phyloP scores from a whole-genome alignment of 176 grass and related monocot species.

The Themeda triandra region DNA sequence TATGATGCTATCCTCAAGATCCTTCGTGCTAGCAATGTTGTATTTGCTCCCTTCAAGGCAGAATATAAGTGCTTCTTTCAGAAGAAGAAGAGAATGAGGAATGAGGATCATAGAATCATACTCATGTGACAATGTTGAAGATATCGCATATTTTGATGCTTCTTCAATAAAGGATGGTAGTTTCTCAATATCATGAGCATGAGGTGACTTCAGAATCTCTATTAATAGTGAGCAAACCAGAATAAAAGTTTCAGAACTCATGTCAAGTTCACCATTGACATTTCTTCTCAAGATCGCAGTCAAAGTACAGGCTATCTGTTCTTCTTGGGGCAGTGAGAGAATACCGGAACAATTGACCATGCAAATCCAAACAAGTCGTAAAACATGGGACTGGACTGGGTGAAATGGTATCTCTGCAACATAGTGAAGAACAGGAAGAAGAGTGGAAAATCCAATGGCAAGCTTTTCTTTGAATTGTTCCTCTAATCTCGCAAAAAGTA shows the following conservation, averaged over 20 bases:
- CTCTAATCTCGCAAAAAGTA: constrained; percentile 60
- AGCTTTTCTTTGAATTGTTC: constrained; percentile 77
- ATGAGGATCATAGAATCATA: constrained; percentile 36
- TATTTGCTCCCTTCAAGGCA: constrained; percentile 46
- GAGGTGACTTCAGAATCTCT: constrained; percentile 72
- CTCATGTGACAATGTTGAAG: constrained; percentile 44
- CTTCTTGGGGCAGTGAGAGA: constrained; percentile 64
- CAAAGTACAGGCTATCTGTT: constrained; percentile 66
- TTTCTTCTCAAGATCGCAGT: constrained; percentile 65
- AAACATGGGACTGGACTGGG: constrained; percentile 69
- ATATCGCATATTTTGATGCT: constrained; percentile 68
- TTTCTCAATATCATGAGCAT: constrained; percentile 56
- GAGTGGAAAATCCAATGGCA: constrained; percentile 67
- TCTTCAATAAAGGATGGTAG: constrained; percentile 61
- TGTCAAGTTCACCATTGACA: constrained; percentile 44
- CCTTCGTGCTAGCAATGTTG: constrained; percentile 36
- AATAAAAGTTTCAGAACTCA: constrained; percentile 68
- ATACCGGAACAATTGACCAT: constrained; percentile 67
- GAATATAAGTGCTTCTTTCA: constrained; percentile 74
- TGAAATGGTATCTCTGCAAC: constrained; percentile 88
- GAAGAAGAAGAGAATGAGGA: constrained; percentile 66
- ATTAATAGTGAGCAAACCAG: constrained; percentile 66
- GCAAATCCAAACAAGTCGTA: constrained; percentile 67
- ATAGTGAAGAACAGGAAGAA: constrained; percentile 83
- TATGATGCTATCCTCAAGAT: constrained; percentile 64